Conservation (phyloP, 805 yeast species). For the Aciculoconidium aculeatum region DNA sequence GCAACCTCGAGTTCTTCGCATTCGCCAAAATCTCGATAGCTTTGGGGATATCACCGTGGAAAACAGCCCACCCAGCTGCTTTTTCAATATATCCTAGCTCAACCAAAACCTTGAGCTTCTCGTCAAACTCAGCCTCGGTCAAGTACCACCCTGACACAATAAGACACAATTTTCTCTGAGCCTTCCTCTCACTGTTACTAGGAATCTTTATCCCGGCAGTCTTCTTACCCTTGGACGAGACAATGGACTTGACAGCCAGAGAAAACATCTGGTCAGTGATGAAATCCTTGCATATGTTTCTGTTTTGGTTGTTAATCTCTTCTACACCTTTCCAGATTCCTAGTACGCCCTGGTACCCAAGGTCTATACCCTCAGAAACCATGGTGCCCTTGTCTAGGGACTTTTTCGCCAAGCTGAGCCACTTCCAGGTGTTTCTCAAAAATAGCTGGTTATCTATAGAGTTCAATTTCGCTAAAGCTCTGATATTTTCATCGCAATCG, state of each 20-base stretch:
- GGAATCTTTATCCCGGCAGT: conserved; percentile 42
- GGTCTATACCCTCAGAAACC: conserved; percentile 64
- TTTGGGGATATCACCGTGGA: conserved; percentile 78
- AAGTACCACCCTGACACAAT: conserved; percentile 90
- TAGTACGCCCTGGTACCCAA: conserved; percentile 82
- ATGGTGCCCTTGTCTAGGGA: conserved; percentile 61
- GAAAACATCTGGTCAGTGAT: conserved; percentile 37
- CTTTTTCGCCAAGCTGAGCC: conserved; percentile 72
- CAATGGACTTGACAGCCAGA: conserved; percentile 48
- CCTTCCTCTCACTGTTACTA: conserved; percentile 43
- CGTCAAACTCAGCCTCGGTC: conserved; percentile 68
- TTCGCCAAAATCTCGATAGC: conserved; percentile 76
- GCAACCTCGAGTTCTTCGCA: conserved; percentile 64
- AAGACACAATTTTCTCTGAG: conserved; percentile 73
- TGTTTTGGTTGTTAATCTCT: conserved; percentile 40
- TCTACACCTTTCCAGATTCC: conserved; percentile 84
- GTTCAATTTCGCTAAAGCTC: conserved; percentile 48
- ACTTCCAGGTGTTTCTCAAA: conserved; percentile 80
- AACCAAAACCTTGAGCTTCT: conserved; percentile 52
- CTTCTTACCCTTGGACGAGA: conserved; percentile 41
- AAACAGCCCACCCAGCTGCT: conserved; percentile 98
- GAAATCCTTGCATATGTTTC: conserved; percentile 26
- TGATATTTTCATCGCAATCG: conserved; percentile 59
- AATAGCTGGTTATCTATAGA: conserved; percentile 45
- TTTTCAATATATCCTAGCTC: conserved; percentile 62